Evolutionary conservation across 176 grass and related monocot species (phyloP).

Genomic region (Pharus latifolius): DNA sequence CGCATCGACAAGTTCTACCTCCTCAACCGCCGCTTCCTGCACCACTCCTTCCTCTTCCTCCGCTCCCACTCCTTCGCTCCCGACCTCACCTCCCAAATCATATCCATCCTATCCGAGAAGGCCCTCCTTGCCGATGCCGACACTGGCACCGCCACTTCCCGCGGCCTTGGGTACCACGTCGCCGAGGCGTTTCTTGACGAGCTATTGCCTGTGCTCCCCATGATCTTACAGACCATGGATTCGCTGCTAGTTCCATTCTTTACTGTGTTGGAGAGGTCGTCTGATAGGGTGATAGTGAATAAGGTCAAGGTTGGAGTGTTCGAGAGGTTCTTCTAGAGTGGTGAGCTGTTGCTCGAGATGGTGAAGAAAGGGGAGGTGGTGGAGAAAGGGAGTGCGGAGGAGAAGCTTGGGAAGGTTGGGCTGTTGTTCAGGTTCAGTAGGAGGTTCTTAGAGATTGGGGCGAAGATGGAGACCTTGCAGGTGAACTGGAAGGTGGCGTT

Average conservation of each 20-base stretch:
- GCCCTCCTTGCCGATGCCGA: slow-evolving; percentile 36
- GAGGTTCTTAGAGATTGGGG: slow-evolving; percentile 56
- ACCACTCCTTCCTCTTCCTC: slow-evolving; percentile 63
- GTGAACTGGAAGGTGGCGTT: slow-evolving; percentile 57
- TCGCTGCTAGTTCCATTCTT: slow-evolving; percentile 55
- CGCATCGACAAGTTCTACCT: slow-evolving; percentile 98
- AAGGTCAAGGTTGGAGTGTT: slow-evolving; percentile 73
- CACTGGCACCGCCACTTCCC: slow-evolving; percentile 1
- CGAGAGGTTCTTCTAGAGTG: slow-evolving; percentile 39
- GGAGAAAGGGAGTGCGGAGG: slow-evolving; percentile 43
- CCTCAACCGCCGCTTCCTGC: slow-evolving; percentile 65
- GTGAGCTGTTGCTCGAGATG: slow-evolving; percentile 30
- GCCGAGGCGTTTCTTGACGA: slow-evolving; percentile 83
- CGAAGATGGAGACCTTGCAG: slow-evolving; percentile 49
- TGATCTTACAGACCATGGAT: slow-evolving; percentile 28
- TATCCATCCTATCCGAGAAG: slow-evolving; percentile 36
- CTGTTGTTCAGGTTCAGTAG: slow-evolving; percentile 54
- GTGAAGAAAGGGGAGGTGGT: slow-evolving; percentile 37
- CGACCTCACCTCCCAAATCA: slow-evolving; percentile 15
- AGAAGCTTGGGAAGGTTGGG: slow-evolving; percentile 54
- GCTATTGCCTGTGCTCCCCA: slow-evolving; percentile 46
- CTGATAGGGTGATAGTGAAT: slow-evolving; percentile 51
- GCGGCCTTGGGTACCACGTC: slow-evolving; percentile 65
- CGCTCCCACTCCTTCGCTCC: slow-evolving; percentile 35
- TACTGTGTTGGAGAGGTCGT: slow-evolving; percentile 49